phyloP scores from a whole-genome alignment of 768 basidiomycete species.

The Sarcodon aspratus region DNA sequence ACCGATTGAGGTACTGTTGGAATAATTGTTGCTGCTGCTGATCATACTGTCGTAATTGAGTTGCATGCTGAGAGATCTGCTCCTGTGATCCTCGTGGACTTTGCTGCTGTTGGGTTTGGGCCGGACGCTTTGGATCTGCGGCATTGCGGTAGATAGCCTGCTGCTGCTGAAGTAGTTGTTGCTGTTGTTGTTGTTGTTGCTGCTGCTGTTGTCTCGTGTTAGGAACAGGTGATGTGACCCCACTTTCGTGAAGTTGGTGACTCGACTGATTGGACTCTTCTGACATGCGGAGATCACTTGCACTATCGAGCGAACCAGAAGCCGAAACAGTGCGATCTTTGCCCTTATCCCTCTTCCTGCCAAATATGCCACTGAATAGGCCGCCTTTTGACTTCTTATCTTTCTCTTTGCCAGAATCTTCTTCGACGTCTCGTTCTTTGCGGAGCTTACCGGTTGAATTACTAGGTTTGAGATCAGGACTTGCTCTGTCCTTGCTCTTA shows the following conservation, averaged over 20 bases:
- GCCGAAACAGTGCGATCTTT: constrained; percentile 48
- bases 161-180: constrained; percentile 20
- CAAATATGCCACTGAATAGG: constrained; percentile 70
- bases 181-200: constrained; percentile 39
- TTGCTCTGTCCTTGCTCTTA: constrained; percentile 8
- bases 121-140: constrained; percentile 11
- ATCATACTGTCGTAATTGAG: constrained; percentile 74
- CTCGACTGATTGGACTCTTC: constrained; percentile 55
- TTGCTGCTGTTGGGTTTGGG: constrained; percentile 8
- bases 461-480: not conserved
- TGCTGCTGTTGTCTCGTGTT: constrained; percentile 52
- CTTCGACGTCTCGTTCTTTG: constrained; percentile 28
- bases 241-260: constrained; percentile 13
- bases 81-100: constrained; percentile 11
- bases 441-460: constrained; percentile 23
- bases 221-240: constrained; percentile 38
- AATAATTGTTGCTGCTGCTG: constrained; percentile 84
- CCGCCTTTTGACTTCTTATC: constrained; percentile 61
- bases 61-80: constrained; percentile 48
- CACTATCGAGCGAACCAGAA: constrained; percentile 18
- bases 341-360: constrained; percentile 58
- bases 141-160: constrained; percentile 8
- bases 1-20: constrained; percentile 82
- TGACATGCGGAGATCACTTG: constrained; percentile 29
- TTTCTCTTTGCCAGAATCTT: constrained; percentile 28